Evolutionary conservation across 176 grass and related monocot genomes (phyloP).

Genomic region (Musa itinerans): DNA sequence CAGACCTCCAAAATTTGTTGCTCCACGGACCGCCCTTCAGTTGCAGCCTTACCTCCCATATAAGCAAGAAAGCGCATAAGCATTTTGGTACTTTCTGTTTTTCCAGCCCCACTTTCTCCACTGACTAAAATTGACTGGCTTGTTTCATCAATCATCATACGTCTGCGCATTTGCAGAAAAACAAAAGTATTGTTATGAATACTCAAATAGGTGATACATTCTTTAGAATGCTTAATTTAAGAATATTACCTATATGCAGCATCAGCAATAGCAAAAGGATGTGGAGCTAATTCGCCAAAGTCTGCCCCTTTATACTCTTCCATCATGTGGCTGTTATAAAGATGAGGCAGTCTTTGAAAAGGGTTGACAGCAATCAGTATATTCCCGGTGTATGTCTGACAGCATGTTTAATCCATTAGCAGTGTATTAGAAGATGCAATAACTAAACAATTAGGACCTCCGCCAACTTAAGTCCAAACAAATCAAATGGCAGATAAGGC

Average conservation of each 20-base stretch:
- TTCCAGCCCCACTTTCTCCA: slow-evolving; percentile 96
- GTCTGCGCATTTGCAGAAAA: slow-evolving; percentile 23
- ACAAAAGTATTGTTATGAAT: not conserved
- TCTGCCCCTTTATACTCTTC: slow-evolving; percentile 76
- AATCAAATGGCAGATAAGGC: not conserved
- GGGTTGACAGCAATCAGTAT: slow-evolving; percentile 98
- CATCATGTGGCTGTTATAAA: slow-evolving; percentile 97
- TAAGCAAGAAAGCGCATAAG: slow-evolving; percentile 96
- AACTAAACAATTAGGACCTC: not conserved
- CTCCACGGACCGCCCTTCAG: slow-evolving; percentile 70
- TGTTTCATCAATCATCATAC: slow-evolving; percentile 65
- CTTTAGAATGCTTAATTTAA: not conserved
- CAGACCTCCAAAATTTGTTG: slow-evolving; percentile 91
- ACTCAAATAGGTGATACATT: not conserved
- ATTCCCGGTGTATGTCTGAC: slow-evolving; percentile 84
- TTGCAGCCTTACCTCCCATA: slow-evolving; percentile 75
- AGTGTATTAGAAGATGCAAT: not conserved
- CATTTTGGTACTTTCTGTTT: slow-evolving; percentile 99
- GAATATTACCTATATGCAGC: slow-evolving; percentile 61
- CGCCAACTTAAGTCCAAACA: not conserved
- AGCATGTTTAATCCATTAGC: not conserved
- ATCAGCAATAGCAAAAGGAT: slow-evolving; percentile 94
- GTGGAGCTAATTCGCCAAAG: slow-evolving; percentile 85
- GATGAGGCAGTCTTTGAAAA: slow-evolving; percentile 85
- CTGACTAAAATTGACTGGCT: slow-evolving; percentile 89